Evolutionary conservation across 768 basidiomycete genomes (phyloP), one percentile per base, ranked within the genome.

Genomic region (Hypsizygus marmoreus): DNA sequence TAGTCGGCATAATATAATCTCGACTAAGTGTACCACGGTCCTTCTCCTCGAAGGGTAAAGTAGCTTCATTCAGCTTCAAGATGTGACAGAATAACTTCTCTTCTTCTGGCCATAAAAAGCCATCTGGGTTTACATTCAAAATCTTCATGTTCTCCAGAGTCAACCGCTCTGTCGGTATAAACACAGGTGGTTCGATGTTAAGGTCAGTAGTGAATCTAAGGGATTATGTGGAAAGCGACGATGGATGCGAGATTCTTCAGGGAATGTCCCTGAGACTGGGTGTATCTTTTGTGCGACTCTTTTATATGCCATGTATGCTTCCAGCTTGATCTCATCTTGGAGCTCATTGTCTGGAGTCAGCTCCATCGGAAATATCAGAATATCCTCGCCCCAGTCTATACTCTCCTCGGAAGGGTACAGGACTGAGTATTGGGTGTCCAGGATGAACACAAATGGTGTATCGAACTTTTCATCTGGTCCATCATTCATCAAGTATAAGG

Each of bases 161-260:
- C 5, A 63, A 57, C 12, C 51, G 49, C 6, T 11, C 26, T 3
- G 62, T 60, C 10, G 66, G 65, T 2, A 12, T 20, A 51, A 73
- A 74, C 1, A 63, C 57, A 4, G 69, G 68, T 10, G 69, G 67
- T 28, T 57, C 19, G 19, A 1, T 1, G 66, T 53, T 3, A 74
- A 41, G n/a, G 17, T 19, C 0, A 63, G 64, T 2, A 74, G 41
- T 0, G 53, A 44, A 1, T 36, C 25, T 0, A 76, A 49, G 0
- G 70, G 75, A 38, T 77, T 62, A 6, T 58, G 49, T 0, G 69
- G 68, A 20, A 75, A 58, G 8, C 29, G 35, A 0, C 64, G 34
- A 2, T 47, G 43, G 3, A 73, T 65, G 6, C 57, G 36, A 1
- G 64, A 64, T 20, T 74, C 55, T 37, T 69, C 60, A 0, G 71